Evolutionary conservation across 2,329 filamentous ascomycete species (phyloP).

Genomic region (Chaetomium sp.): DNA sequence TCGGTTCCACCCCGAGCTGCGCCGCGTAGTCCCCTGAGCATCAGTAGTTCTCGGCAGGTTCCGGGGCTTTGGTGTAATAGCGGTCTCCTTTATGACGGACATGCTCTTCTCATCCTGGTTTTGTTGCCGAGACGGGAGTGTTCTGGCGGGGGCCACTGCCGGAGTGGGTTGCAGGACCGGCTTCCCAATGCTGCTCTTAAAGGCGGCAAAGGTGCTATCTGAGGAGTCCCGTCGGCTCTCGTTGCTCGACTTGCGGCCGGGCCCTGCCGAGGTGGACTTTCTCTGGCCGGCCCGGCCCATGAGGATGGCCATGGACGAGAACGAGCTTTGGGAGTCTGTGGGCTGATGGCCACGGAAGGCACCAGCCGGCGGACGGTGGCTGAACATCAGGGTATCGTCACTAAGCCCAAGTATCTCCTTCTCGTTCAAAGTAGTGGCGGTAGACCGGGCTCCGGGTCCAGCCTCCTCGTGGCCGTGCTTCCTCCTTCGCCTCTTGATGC

Average conservation of each 20-base stretch:
- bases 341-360: slow-evolving; percentile 45
- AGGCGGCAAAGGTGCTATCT: slow-evolving; percentile 54
- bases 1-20: slow-evolving; percentile 69
- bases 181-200: slow-evolving; percentile 57
- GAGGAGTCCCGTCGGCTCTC: slow-evolving; percentile 50
- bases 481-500: slow-evolving; percentile 56
- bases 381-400: slow-evolving; percentile 35
- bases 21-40: slow-evolving; percentile 40
- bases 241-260: slow-evolving; percentile 40
- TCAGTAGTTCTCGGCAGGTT: slow-evolving; percentile 31
- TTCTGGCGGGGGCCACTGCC: slow-evolving; percentile 8
- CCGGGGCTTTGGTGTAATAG: slow-evolving; percentile 28
- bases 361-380: slow-evolving; percentile 30
- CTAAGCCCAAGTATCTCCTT: slow-evolving; percentile 48
- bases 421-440: slow-evolving; percentile 45
- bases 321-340: slow-evolving; percentile 49
- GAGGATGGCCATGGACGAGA: slow-evolving; percentile 58
- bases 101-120: slow-evolving; percentile 38
- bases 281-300: slow-evolving; percentile 54
- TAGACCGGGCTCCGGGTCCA: slow-evolving; percentile 38
- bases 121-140: slow-evolving; percentile 23
- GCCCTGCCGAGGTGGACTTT: slow-evolving; percentile 33
- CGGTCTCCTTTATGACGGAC: slow-evolving; percentile 31
- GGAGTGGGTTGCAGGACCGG: slow-evolving; percentile 45
- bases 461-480: slow-evolving; percentile 45